phyloP scores from a whole-genome alignment of 257 asterid species.

The Datura wrightii region DNA sequence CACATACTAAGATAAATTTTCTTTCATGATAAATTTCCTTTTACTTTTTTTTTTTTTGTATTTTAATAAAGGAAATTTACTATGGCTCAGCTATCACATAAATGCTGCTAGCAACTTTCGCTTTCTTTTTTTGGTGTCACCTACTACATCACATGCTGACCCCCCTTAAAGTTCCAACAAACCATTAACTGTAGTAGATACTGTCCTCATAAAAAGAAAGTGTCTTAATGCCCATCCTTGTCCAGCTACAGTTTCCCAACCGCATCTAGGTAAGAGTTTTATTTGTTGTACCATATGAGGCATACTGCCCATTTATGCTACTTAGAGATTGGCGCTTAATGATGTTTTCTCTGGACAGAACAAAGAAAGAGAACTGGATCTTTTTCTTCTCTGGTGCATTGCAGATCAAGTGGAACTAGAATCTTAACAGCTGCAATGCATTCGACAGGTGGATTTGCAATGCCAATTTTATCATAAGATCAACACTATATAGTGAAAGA shows the following conservation, averaged over 20 bases:
- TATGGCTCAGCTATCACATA: neutral
- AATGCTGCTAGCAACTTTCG: neutral
- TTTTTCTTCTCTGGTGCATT: constrained; percentile 57
- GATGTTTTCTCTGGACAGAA: constrained; percentile 40
- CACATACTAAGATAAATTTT: neutral
- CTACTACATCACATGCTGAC: neutral
- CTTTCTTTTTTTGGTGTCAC: neutral
- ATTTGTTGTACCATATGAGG: neutral
- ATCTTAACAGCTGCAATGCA: constrained; percentile 88
- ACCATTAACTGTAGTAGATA: neutral
- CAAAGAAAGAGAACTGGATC: constrained; percentile 41
- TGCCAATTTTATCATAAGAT: too few relatives aligned
- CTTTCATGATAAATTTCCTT: neutral
- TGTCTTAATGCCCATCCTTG: constrained; percentile 60
- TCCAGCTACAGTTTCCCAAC: constrained; percentile 54
- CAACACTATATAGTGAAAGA: too few relatives aligned
- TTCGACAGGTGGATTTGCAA: constrained; percentile 71
- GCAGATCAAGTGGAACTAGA: constrained; percentile 90
- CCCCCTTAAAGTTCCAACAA: neutral
- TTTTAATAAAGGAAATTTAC: too few relatives aligned
- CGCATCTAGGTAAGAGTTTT: constrained; percentile 45
- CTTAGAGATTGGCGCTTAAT: neutral
- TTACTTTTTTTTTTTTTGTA: too few relatives aligned
- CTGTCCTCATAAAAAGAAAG: neutral
- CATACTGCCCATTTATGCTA: neutral